Conservation (phyloP, 345 rosid genomes). For the Nasturtium officinale region DNA sequence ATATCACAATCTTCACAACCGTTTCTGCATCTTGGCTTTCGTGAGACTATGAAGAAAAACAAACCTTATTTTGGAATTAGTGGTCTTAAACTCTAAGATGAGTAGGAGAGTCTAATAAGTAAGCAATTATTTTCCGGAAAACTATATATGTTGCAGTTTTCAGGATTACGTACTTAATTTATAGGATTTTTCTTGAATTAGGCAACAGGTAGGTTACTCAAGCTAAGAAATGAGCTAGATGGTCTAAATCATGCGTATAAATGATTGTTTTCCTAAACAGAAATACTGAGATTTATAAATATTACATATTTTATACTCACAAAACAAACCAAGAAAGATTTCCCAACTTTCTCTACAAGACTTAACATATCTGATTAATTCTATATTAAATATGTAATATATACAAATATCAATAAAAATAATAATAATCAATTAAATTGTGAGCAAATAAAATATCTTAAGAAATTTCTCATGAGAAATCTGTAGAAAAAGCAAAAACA, state of each 20-base stretch:
- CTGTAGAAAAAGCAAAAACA: conserved; percentile 21
- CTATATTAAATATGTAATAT: conserved; percentile 20
- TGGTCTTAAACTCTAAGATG: not conserved
- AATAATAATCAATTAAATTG: not conserved
- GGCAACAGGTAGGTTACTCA: conserved; percentile 15
- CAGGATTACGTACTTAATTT: not conserved
- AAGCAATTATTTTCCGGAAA: conserved; percentile 12
- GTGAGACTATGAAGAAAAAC: conserved; percentile 34
- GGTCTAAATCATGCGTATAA: conserved; percentile 28
- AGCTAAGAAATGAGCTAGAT: conserved; percentile 12
- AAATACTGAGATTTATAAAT: conserved; percentile 13
- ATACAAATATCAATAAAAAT: not conserved
- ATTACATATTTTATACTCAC: conserved; percentile 15
- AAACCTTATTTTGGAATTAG: conserved; percentile 34
- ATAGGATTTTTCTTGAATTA: conserved; percentile 13
- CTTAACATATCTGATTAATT: conserved; percentile 22
- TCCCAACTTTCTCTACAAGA: conserved; percentile 29
- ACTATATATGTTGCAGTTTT: not conserved
- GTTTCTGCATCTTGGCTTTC: conserved; percentile 49
- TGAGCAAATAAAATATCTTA: conserved; percentile 10
- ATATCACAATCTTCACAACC: conserved; percentile 47
- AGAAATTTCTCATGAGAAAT: conserved; percentile 1
- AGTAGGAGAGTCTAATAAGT: not conserved
- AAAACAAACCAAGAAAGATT: not conserved
- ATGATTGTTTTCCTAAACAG: conserved; percentile 22